phyloP scores from a whole-genome alignment of 306 rosid species.

The Coriaria nepalensis region DNA sequence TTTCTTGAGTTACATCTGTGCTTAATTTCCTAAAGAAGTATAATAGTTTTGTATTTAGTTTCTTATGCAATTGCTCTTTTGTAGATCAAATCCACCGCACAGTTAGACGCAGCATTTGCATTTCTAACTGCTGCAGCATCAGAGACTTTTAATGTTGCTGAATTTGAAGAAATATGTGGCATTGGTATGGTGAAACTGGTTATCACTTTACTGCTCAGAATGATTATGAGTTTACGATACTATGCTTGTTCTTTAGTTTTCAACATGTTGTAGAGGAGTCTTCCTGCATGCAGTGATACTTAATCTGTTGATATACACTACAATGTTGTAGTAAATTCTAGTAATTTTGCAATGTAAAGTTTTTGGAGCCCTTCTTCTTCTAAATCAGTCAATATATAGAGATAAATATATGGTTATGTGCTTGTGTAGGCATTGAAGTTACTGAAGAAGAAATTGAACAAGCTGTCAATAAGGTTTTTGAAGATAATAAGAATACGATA shows the following conservation, averaged over 20 bases:
- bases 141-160: constrained; percentile 36
- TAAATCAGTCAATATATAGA: background rate
- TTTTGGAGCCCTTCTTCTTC: no score
- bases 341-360: no score
- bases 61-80: constrained; percentile 13
- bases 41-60: background rate
- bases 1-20: no score
- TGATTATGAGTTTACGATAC: background rate
- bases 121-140: constrained; percentile 37
- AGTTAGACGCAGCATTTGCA: constrained; percentile 71
- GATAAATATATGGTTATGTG: constrained; percentile 8
- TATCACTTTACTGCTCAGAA: constrained; percentile 1
- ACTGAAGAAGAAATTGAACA: constrained; percentile 53
- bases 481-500: constrained; percentile 51
- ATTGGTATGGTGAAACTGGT: constrained; percentile 47
- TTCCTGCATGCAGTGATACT: no score
- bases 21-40: background rate
- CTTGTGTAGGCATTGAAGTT: constrained; percentile 65
- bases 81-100: constrained; percentile 76
- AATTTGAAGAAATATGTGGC: constrained; percentile 84
- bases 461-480: constrained; percentile 54
- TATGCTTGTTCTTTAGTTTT: background rate
- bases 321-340: no score
- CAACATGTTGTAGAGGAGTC: no score
- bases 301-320: no score